Evolutionary conservation across 2,329 filamentous ascomycete genomes (phyloP).

Genomic region (Macrophomina pseudophaseolina): DNA sequence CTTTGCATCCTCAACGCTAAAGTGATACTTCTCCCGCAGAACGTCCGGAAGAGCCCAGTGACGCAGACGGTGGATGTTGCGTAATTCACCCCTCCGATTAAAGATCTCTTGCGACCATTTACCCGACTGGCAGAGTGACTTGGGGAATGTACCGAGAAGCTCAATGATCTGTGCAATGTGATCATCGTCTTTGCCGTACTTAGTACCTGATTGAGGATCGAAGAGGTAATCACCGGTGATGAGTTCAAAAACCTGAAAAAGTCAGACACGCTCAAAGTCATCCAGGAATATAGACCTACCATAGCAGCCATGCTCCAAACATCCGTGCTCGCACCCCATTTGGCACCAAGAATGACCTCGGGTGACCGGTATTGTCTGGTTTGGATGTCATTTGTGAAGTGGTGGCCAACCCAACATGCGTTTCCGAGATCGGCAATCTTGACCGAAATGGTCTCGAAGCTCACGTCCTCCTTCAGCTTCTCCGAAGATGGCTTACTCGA

Average conservation of each 20-base stretch:
- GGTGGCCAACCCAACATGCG: constrained; percentile 97
- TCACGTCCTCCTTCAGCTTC: constrained; percentile 65
- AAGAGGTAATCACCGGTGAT: constrained; percentile 99
- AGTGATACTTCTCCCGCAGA: constrained; percentile 95
- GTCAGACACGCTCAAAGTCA: not conserved
- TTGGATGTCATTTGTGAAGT: constrained; percentile 99
- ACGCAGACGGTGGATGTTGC: constrained; percentile 93
- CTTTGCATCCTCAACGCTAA: constrained; percentile 79
- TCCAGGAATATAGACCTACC: constrained; percentile 62
- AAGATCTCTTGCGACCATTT: constrained; percentile 99
- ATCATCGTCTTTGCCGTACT: constrained; percentile 99
- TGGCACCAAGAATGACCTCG: constrained; percentile 93
- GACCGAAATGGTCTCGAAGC: constrained; percentile 87
- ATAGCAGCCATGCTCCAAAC: constrained; percentile 99
- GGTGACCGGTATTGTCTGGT: constrained; percentile 96
- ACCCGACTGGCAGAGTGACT: constrained; percentile 85
- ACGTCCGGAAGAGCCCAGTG: constrained; percentile 97
- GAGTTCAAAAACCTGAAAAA: constrained; percentile 84
- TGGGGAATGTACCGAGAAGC: constrained; percentile 89
- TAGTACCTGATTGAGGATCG: constrained; percentile 96
- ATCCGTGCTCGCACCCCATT: constrained; percentile 99
- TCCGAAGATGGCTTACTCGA: constrained; percentile 54
- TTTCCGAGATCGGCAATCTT: constrained; percentile 99
- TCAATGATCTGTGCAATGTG: constrained; percentile 99
- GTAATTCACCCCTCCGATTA: constrained; percentile 94